phyloP scores from a whole-genome alignment of 306 rosid genomes.

The Alnus rubra region DNA sequence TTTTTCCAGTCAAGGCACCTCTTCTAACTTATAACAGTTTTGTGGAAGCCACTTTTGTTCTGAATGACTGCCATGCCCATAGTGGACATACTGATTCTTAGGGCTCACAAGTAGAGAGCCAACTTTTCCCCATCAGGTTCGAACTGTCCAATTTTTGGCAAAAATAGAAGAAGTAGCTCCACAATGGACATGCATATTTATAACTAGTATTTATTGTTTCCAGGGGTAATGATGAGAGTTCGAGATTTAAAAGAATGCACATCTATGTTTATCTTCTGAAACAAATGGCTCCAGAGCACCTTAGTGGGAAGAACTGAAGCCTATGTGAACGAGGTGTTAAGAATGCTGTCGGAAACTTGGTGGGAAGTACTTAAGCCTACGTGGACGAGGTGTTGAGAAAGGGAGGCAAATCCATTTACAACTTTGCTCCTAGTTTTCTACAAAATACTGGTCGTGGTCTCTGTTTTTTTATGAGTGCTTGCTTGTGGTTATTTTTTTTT shows the following conservation, averaged over 20 bases:
- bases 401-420: no score
- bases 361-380: no score
- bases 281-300: slow-evolving; percentile 97
- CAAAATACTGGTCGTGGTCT: no score
- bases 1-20: slow-evolving; percentile 77
- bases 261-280: slow-evolving; percentile 82
- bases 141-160: slow-evolving; percentile 22
- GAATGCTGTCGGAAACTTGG: no score
- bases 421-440: no score
- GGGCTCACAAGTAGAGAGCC: slow-evolving; percentile 54
- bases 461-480: no score
- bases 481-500: no score
- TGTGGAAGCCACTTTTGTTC: slow-evolving; percentile 82
- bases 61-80: slow-evolving; percentile 75
- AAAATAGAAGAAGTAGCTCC: slow-evolving; percentile 16
- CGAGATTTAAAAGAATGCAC: slow-evolving; percentile 84
- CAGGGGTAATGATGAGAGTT: slow-evolving; percentile 82
- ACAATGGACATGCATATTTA: slow-evolving; percentile 13
- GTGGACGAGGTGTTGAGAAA: no score
- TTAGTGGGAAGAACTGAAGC: no score
- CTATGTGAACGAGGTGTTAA: no score
- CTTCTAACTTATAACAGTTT: slow-evolving; percentile 93
- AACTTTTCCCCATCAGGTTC: slow-evolving; percentile 78
- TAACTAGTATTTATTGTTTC: slow-evolving; percentile 17
- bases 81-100: slow-evolving; percentile 60